These are phyloP conservation scores for Termitomyces sp. DNA, from an alignment of 768 basidiomycete genomes.

Conservation along the genomic window DNA sequence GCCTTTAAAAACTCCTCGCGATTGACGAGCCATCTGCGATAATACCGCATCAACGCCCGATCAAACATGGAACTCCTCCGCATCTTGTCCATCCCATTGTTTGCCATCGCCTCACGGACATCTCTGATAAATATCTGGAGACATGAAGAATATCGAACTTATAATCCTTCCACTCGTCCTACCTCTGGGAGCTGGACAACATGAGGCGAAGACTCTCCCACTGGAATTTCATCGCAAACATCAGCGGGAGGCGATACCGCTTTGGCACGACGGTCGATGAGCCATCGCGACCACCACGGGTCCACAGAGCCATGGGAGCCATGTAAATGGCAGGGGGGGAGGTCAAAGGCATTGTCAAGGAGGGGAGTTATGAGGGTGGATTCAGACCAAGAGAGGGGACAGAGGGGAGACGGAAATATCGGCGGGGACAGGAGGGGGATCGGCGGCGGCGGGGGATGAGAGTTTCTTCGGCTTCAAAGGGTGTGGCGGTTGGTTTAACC, in stretches of 20 bases:
- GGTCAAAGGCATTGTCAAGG: conserved; percentile 26
- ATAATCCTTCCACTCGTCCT: conserved; percentile 34
- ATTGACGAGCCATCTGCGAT: conserved; percentile 35
- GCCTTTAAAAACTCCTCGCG: conserved; percentile 29
- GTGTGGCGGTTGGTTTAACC: no score
- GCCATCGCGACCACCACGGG: conserved; percentile 16
- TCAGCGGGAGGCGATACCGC: conserved; percentile 35
- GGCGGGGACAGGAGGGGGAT: neutral
- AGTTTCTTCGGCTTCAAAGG: neutral
- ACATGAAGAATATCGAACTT: conserved; percentile 40
- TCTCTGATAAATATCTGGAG: conserved; percentile 27
- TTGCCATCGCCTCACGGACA: conserved; percentile 24
- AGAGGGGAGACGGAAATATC: conserved; percentile 1
- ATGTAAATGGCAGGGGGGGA: conserved; percentile 27
- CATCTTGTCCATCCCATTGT: conserved; percentile 22
- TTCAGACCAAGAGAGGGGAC: conserved; percentile 25
- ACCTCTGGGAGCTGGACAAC: conserved; percentile 24
- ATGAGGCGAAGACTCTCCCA: conserved; percentile 38
- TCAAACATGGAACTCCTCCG: conserved; percentile 39
- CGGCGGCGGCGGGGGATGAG: neutral
- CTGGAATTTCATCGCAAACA: conserved; percentile 39
- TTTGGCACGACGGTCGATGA: conserved; percentile 23
- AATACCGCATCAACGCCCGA: conserved; percentile 35
- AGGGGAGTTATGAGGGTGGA: conserved; percentile 27
- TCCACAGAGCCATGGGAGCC: conserved; percentile 7